Evolutionary conservation across 208 protist species (phyloP), one percentile per base, ranked within the genome.

Genomic region (Crithidia thermophila): DNA sequence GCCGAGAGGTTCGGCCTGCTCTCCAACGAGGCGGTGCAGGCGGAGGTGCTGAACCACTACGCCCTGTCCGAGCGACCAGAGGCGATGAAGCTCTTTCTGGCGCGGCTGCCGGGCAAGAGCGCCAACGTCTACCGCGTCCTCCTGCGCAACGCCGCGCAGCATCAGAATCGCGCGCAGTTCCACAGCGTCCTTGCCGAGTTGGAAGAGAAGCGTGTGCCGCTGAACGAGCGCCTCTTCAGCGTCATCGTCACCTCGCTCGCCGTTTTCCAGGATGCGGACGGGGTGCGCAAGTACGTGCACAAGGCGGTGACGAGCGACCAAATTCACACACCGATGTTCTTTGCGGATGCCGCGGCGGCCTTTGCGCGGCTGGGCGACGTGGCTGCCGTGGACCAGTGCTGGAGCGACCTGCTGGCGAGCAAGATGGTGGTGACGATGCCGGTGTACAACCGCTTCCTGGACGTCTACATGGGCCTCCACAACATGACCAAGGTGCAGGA

Each of bases 401-500:
- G 93, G 90, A 53, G 77, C 7, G 86, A 88, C 45, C 71, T 97
- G 5, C 61, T 95, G 10, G 46, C 75, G 42, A 93, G 82, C 16
- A 85, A 87, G 59, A 81, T 94, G 64, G 75, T 75, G 16, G 85
- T 94, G 34, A 94, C 85, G 33, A 94, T 94, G 86, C 81, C 82
- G 18, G 87, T 93, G 23, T 97, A 94, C 81, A 97, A 95, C 60
- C 79, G 87, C n/a, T 97, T 97, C 58, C 81, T 97, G 10, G 84
- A 95, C 47, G 49, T 94, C 5, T 97, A 91, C 74, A 93, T 95
- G 85, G 58, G 58, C 8, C 72, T 81, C 39, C 87, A 94, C 73
- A 93, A 94, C 75, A 83, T 95, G 56, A 56, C 65, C 1, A 92
- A 88, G 72, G 88, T 95, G 67, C 90, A 97, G 70, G 77, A 92